Conservation (phyloP, 805 yeast species). For the Ogataea nakhonphanomensis region DNA sequence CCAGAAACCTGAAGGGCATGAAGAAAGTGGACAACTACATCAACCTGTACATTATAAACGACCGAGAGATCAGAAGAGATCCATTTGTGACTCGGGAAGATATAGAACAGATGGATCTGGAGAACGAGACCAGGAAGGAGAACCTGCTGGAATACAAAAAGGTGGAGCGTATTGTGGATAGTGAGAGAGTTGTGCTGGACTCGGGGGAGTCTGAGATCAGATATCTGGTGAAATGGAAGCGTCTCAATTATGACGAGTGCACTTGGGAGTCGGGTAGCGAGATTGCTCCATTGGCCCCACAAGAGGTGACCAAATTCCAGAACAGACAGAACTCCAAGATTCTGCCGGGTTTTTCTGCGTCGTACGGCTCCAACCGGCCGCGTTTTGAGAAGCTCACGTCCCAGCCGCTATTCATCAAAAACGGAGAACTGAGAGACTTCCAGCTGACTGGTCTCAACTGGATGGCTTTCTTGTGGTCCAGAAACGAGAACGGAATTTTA, state of each 20-base stretch:
- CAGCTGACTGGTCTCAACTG: slow-evolving; percentile 97
- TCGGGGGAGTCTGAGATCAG: slow-evolving; percentile 65
- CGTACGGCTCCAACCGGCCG: slow-evolving; percentile 74
- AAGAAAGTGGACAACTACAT: slow-evolving; percentile 89
- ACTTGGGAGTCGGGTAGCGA: slow-evolving; percentile 95
- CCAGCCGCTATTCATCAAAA: slow-evolving; percentile 88
- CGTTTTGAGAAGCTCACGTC: slow-evolving; percentile 78
- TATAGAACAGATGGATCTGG: slow-evolving; percentile 89
- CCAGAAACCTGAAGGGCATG: slow-evolving; percentile 57
- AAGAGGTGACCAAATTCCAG: slow-evolving; percentile 79
- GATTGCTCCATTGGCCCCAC: slow-evolving; percentile 81
- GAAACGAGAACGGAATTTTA: slow-evolving; percentile 93
- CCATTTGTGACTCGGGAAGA: slow-evolving; percentile 87
- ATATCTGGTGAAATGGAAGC: slow-evolving; percentile 90
- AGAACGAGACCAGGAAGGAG: slow-evolving; percentile 78
- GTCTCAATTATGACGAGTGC: slow-evolving; percentile 90
- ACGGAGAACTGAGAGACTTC: slow-evolving; percentile 92
- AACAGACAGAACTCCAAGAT: slow-evolving; percentile 78
- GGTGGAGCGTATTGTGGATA: slow-evolving; percentile 87
- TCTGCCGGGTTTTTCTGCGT: slow-evolving; percentile 74
- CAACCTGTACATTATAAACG: slow-evolving; percentile 68
- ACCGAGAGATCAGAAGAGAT: slow-evolving; percentile 73
- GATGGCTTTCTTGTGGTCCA: slow-evolving; percentile 99
- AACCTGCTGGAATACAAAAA: slow-evolving; percentile 78
- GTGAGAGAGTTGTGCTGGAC: slow-evolving; percentile 64